Percentiles rank a stretch among this genome's conserved stretches.
Evolutionary conservation across 148 eudicot species (phyloP).

Genomic region (Silene uniflora): DNA sequence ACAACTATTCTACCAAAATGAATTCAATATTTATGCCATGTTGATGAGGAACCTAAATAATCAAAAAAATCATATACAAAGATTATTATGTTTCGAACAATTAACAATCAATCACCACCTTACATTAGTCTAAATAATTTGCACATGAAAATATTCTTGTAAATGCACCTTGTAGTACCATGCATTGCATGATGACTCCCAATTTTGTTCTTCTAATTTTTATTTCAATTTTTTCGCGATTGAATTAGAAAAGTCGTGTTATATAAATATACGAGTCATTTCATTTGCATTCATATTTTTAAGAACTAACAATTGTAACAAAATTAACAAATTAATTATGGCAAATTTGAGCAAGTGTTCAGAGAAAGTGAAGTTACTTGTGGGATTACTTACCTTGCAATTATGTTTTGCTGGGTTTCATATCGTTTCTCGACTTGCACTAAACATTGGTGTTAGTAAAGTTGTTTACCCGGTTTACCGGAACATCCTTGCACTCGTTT

Average conservation of each 20-base stretch:
- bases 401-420: conserved; percentile 84
- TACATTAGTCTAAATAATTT: conserved; percentile 18
- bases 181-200: conserved; percentile 24
- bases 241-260: neutral
- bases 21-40: neutral
- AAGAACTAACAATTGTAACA: neutral
- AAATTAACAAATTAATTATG: conserved; percentile 24
- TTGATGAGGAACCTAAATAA: conserved; percentile 14
- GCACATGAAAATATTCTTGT: conserved; percentile 56
- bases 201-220: neutral
- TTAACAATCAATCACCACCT: conserved; percentile 4
- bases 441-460: conserved; percentile 80
- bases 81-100: neutral
- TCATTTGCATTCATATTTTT: neutral
- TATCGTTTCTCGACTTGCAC: conserved; percentile 71
- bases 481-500: conserved; percentile 58
- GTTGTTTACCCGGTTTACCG: conserved; percentile 76
- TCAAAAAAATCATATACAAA: conserved; percentile 9
- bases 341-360: conserved; percentile 34
- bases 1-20: neutral
- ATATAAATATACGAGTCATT: conserved; percentile 13
- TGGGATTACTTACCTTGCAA: conserved; percentile 63
- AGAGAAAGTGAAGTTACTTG: conserved; percentile 61
- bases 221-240: neutral
- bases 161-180: conserved; percentile 32